Conservation (phyloP, 2,329 filamentous ascomycete species). For the Ophiosphaerella narmari region DNA sequence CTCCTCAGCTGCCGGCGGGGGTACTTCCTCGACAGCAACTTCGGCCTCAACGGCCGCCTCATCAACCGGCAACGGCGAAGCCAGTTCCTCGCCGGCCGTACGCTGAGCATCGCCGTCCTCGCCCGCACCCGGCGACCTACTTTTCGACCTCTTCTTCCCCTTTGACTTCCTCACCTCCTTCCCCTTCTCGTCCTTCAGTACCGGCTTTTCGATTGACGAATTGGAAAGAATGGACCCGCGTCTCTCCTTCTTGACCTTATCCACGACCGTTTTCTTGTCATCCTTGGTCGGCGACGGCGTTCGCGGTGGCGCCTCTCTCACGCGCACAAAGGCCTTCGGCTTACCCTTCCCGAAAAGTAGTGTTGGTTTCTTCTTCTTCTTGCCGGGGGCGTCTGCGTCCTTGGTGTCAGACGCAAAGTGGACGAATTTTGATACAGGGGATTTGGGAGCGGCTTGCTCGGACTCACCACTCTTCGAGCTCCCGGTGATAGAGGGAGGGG, state of each 20-base stretch:
- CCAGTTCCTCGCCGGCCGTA: too few relatives aligned
- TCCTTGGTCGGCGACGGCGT: constrained; percentile 30
- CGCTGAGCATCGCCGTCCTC: constrained; percentile 8
- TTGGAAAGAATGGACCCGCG: constrained; percentile 22
- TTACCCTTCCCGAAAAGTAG: constrained; percentile 32
- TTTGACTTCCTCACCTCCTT: constrained; percentile 22
- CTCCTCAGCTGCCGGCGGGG: not conserved
- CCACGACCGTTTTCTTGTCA: constrained; percentile 31
- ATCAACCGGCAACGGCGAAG: not conserved
- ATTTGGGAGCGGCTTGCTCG: constrained; percentile 40
- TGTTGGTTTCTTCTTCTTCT: constrained; percentile 35
- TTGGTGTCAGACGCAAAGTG: constrained; percentile 47
- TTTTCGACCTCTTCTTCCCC: constrained; percentile 1
- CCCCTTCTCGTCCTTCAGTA: constrained; percentile 16
- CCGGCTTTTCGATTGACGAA: constrained; percentile 18
- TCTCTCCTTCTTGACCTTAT: constrained; percentile 28
- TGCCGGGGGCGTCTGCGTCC: constrained; percentile 38
- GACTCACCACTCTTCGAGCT: constrained; percentile 45
- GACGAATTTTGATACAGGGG: constrained; percentile 39
- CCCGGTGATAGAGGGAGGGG: constrained; percentile 21
- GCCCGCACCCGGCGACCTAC: constrained; percentile 7
- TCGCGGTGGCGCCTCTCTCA: constrained; percentile 29
- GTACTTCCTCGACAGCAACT: not conserved
- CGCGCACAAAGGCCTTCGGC: constrained; percentile 38
- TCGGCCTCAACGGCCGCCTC: constrained; percentile 3